Evolutionary conservation across 192 early-diverging fungal genomes (phyloP).

Genomic region (Coemansia sp.): DNA sequence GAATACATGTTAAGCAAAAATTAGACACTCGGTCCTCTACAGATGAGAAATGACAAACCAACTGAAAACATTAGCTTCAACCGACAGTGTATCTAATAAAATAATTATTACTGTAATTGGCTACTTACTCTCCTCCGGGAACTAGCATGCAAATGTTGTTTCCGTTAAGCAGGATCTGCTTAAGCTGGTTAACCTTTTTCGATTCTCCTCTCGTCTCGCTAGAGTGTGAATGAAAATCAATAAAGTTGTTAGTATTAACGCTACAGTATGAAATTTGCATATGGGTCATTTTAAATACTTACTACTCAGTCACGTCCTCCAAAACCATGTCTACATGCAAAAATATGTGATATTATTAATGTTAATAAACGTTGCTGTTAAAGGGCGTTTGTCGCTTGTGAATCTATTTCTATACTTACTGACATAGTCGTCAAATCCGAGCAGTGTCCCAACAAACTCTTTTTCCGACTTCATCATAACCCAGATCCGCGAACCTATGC

Average conservation of each 20-base stretch:
- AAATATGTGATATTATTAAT: slow-evolving; percentile 28
- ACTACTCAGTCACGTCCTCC: slow-evolving; percentile 88
- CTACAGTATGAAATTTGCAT: not conserved
- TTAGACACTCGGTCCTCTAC: no score
- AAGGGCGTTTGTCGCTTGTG: slow-evolving; percentile 5
- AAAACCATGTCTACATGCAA: slow-evolving; percentile 78
- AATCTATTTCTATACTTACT: slow-evolving; percentile 50
- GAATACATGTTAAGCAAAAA: no score
- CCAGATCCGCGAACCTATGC: slow-evolving; percentile 96
- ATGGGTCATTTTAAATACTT: slow-evolving; percentile 28
- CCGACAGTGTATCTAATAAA: no score
- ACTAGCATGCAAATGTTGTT: slow-evolving; percentile 96
- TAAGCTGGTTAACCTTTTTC: slow-evolving; percentile 67
- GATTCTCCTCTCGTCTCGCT: slow-evolving; percentile 71
- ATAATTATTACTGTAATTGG: no score
- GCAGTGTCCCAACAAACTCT: slow-evolving; percentile 93
- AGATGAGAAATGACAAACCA: no score
- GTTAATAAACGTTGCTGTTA: not conserved
- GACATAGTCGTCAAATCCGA: slow-evolving; percentile 99
- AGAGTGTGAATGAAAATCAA: slow-evolving; percentile 53
- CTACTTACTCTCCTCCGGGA: slow-evolving; percentile 41
- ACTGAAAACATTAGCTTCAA: no score
- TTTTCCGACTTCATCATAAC: slow-evolving; percentile 96
- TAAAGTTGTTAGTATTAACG: not conserved
- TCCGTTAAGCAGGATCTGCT: slow-evolving; percentile 94